A percentile compares a stretch with the other conserved stretches of the same genome.
phyloP scores from a whole-genome alignment of 495 filamentous ascomycete genomes.

The Lasiosphaeria miniovina region DNA sequence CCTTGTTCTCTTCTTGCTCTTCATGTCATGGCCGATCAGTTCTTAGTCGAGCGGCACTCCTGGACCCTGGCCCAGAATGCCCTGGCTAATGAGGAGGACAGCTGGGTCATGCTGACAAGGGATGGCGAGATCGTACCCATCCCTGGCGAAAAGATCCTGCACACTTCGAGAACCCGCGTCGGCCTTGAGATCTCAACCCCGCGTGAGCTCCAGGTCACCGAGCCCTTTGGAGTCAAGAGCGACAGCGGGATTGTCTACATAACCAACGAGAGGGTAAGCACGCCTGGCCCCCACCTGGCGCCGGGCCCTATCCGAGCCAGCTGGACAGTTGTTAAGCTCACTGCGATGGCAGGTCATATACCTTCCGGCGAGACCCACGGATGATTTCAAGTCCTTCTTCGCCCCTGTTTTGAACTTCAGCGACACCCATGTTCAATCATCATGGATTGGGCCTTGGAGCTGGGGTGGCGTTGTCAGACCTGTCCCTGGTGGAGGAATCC shows the following conservation, averaged over 20 bases:
- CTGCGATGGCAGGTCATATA: constrained; percentile 68
- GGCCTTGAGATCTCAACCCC: constrained; percentile 43
- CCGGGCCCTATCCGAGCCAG: neutral
- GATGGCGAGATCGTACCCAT: constrained; percentile 50
- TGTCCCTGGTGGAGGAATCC: constrained; percentile 80
- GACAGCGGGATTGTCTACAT: constrained; percentile 63
- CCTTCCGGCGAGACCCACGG: constrained; percentile 67
- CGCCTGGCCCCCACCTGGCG: constrained; percentile 3
- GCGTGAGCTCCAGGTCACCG: constrained; percentile 38
- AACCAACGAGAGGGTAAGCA: constrained; percentile 81
- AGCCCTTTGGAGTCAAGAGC: constrained; percentile 46
- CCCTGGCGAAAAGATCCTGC: constrained; percentile 45
- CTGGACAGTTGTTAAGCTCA: constrained; percentile 15
- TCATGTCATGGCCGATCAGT: constrained; percentile 40
- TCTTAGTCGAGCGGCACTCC: constrained; percentile 44
- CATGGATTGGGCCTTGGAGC: constrained; percentile 94
- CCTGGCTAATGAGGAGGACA: constrained; percentile 44
- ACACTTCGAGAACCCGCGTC: constrained; percentile 44
- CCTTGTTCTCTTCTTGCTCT: constrained; percentile 5
- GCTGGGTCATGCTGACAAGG: constrained; percentile 53
- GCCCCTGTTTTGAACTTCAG: constrained; percentile 78
- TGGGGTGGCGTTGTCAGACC: constrained; percentile 81
- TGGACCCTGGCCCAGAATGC: constrained; percentile 30
- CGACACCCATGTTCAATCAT: constrained; percentile 86
- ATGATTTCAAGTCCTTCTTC: constrained; percentile 80